Base-by-base conservation (phyloP, 2,329 filamentous ascomycete genomes). In the Phaeoacremonium minimum region DNA sequence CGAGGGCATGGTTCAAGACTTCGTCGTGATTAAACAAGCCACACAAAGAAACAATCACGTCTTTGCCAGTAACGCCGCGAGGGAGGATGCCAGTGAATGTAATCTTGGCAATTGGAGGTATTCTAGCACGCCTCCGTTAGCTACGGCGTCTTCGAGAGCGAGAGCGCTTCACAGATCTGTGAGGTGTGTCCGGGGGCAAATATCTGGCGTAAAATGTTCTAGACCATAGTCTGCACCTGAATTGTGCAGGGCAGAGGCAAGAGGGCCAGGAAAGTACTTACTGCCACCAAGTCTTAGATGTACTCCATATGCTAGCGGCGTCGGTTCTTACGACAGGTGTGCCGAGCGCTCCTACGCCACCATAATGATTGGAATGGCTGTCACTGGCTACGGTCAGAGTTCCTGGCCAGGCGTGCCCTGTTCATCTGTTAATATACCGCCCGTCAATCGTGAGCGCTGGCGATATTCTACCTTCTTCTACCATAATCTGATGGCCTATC, bases 401-500 rank as follows among this genome's bases (percentile, higher is more conserved):
- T 2, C 87, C 85, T 0, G 91, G 91, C 88, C 88, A 97, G 2
- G 66, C 51, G 69, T 84, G 69, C 72, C 83, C 57, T 87, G 87
- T 57, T 95, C 89, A 0, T 41, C 40, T 20, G 13, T 35, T 32
- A 36, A 29, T 19, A 20, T 14, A 31, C 6, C 14, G 4, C 16
- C 7, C 8, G 14, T 11, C 9, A 14, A 14, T 15, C 17, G 13
- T 14, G 34, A n/a, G n/a, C n/a, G n/a, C n/a, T n/a, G n/a, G n/a
- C n/a, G n/a, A n/a, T n/a, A n/a, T n/a, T n/a, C n/a, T n/a, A n/a
- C 22, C 22, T 26, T 26, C 22, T n/a, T 26, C 19, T n/a, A 95
- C 77, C 85, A 93, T 89, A 48, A 91, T 83, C 59, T 96, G 91
- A 57, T 96, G 91, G 1, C 89, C 90, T 51, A 95, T 95, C 11